Evolutionary conservation across 768 basidiomycete genomes (phyloP), one percentile per base, ranked within the genome.

Genomic region (Myochromella boudieri): DNA sequence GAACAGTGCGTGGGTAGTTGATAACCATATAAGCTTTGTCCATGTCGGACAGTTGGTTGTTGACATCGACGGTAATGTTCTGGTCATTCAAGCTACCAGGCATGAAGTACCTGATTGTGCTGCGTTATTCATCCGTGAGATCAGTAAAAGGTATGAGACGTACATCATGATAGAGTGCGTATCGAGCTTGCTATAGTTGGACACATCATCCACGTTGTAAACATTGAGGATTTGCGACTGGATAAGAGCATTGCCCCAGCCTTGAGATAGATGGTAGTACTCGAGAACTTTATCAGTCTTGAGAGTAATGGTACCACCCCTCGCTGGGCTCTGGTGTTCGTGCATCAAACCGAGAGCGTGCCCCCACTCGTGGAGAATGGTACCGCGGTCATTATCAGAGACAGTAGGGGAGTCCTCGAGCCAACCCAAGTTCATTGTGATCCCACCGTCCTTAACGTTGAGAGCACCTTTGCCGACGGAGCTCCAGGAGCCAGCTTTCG

Each of bases 291-390:
- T 37, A 10, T 14, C 21, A 3, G 47, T 25, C n/a, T 57, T 57
- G 15, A 62, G 56, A 7, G 27, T 45, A 11, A 62, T 27, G 7
- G 27, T 49, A 2, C 42, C 50, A 21, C 43, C 49, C 5, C 59
- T 52, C 1, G 55, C 54, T 7, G 60, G 57, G 31, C 60, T 61
- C 38, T 62, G 60, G 37, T 64, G 62, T 36, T 62, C 60, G 26
- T 62, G 58, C 38, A 62, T 41, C 27, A 60, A 21, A 1, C 62
- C 62, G 4, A 64, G 55, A 7, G 42, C 57, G 24, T 62, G 62
- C 1, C 62, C 62, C 41, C 61, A 60, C 32, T 62, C 57, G 45
- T 64, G 62, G 6, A 60, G 55, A 33, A 62, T 57, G 14, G 52
- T 55, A 8, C 44, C 59, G 15, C 48, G 45, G 32, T 57, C 58